A percentile compares a stretch with the other conserved stretches of the same genome.
These are phyloP conservation scores for Vitis hybrid DNA, from an alignment of 177 flowering plant species.

Conservation along the genomic window DNA sequence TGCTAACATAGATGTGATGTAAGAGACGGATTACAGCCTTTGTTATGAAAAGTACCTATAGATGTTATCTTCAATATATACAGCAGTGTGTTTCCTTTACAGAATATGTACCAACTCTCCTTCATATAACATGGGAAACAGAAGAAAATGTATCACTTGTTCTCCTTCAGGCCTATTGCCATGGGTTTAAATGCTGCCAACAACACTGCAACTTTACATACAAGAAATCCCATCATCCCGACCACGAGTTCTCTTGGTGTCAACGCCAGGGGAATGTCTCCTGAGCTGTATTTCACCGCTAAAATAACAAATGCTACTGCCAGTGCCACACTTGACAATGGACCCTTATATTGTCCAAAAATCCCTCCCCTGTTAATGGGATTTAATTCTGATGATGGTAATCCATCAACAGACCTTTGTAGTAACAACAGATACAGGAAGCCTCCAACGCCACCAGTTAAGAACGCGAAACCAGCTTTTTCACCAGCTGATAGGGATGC, in stretches of 20 bases:
- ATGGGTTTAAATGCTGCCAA: slow-evolving; percentile 79
- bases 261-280: slow-evolving; percentile 24
- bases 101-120: not conserved
- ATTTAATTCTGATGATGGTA: slow-evolving; percentile 39
- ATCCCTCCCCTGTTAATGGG: slow-evolving; percentile 15
- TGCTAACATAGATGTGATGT: no score
- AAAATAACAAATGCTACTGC: slow-evolving; percentile 35
- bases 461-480: slow-evolving; percentile 50
- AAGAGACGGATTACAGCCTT: no score
- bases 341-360: slow-evolving; percentile 40
- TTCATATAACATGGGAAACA: not conserved
- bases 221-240: slow-evolving; percentile 77
- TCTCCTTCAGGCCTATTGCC: slow-evolving; percentile 28
- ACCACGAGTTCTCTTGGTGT: slow-evolving; percentile 61
- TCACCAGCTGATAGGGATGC: slow-evolving; percentile 46
- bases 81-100: not conserved
- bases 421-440: slow-evolving; percentile 67
- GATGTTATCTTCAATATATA: not conserved
- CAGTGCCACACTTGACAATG: slow-evolving; percentile 49
- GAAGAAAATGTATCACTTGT: slow-evolving; percentile 20
- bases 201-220: slow-evolving; percentile 76
- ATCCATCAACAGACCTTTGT: slow-evolving; percentile 79
- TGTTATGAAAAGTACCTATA: not conserved
- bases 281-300: slow-evolving; percentile 43
- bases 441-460: slow-evolving; percentile 67